A percentile compares a stretch with the other conserved stretches of the same genome.
phyloP scores from a whole-genome alignment of 805 yeast genomes.

The Ogataea dorogensis region DNA sequence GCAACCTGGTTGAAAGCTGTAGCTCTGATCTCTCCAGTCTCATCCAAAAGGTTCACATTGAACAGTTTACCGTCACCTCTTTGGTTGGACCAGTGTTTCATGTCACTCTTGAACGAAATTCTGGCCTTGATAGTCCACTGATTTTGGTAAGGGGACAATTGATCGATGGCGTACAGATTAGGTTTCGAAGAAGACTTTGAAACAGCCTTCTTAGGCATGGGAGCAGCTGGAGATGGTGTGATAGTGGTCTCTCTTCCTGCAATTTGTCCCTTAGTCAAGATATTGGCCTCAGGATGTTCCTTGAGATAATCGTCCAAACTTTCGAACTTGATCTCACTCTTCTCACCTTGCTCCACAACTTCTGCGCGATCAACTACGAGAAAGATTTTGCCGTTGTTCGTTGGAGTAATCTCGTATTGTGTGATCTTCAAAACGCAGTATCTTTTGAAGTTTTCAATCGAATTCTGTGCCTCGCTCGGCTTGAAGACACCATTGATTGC shows the following conservation, averaged over 20 bases:
- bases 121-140: conserved; percentile 93
- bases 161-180: conserved; percentile 71
- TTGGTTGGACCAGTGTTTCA: conserved; percentile 83
- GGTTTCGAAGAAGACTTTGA: conserved; percentile 31
- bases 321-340: conserved; percentile 18
- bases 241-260: conserved; percentile 13
- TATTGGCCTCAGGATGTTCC: conserved; percentile 56
- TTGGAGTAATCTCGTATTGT: conserved; percentile 25
- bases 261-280: conserved; percentile 16
- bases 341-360: conserved; percentile 38
- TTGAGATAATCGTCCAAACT: conserved; percentile 55
- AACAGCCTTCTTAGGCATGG: conserved; percentile 14
- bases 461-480: conserved; percentile 38
- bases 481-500: conserved; percentile 53
- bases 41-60: conserved; percentile 84
- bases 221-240: conserved; percentile 20
- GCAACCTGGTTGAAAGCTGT: conserved; percentile 91
- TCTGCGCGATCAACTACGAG: conserved; percentile 29
- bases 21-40: conserved; percentile 93
- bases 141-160: conserved; percentile 86
- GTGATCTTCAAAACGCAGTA: conserved; percentile 25
- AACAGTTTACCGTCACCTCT: conserved; percentile 89
- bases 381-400: conserved; percentile 29
- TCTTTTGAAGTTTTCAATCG: conserved; percentile 27
- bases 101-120: conserved; percentile 82